Conservation (phyloP, 2,329 filamentous ascomycete species). For the Graphiopsis chlorocephala region DNA sequence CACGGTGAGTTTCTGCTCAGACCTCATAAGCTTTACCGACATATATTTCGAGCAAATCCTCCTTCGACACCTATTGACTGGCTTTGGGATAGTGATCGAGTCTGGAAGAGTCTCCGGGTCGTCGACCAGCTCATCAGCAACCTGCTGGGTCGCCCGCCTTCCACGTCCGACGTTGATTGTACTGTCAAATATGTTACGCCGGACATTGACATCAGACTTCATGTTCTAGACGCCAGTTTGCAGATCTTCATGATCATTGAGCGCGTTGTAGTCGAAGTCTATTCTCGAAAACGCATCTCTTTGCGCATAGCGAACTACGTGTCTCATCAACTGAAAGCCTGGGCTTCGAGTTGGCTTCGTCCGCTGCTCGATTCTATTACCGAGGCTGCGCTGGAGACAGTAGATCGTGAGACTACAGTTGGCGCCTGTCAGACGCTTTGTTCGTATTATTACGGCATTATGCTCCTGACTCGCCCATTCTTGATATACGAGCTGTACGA, state of each 20-base stretch:
- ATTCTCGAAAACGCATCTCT: constrained; percentile 42
- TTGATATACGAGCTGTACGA: constrained; percentile 50
- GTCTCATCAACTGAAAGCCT: constrained; percentile 41
- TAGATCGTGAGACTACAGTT: constrained; percentile 35
- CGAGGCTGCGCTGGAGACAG: constrained; percentile 8
- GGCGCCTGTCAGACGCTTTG: constrained; percentile 51
- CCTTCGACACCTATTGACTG: background rate
- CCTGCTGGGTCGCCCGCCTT: constrained; percentile 51
- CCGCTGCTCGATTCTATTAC: constrained; percentile 27
- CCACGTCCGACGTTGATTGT: constrained; percentile 52
- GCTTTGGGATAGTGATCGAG: constrained; percentile 39
- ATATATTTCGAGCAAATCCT: background rate
- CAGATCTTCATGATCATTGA: constrained; percentile 52
- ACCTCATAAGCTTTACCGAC: background rate
- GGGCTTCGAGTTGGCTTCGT: constrained; percentile 38
- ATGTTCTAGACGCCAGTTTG: constrained; percentile 36
- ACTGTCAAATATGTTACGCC: constrained; percentile 36
- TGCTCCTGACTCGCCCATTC: constrained; percentile 53
- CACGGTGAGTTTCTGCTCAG: constrained; percentile 12
- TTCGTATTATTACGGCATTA: constrained; percentile 55
- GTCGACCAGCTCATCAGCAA: constrained; percentile 53
- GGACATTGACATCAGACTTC: constrained; percentile 19
- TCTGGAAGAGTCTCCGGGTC: constrained; percentile 54
- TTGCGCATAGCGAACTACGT: constrained; percentile 41
- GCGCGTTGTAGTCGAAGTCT: constrained; percentile 47